phyloP scores from a whole-genome alignment of 73 alveolate genomes.

The Symbiodinium natans region DNA sequence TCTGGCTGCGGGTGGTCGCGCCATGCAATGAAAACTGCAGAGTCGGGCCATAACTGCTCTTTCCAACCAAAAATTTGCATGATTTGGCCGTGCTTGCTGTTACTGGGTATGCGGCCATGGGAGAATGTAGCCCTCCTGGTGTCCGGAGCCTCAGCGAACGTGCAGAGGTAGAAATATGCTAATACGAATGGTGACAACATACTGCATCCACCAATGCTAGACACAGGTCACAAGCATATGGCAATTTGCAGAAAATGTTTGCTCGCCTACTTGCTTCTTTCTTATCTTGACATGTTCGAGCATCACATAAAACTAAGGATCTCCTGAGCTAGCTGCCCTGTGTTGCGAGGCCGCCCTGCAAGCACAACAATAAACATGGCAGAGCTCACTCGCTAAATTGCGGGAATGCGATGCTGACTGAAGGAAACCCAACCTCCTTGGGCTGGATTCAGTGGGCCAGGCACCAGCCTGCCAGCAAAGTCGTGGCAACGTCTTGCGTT shows the following conservation, averaged over 20 bases:
- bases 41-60: background rate
- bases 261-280: too few species aligned
- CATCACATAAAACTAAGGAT: too few species aligned
- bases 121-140: background rate
- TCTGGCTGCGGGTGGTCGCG: background rate
- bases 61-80: background rate
- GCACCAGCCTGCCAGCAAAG: background rate
- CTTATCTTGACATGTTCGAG: too few species aligned
- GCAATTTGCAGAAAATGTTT: too few species aligned
- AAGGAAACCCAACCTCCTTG: slow-evolving; percentile 4
- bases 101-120: background rate
- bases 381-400: too few species aligned
- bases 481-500: background rate
- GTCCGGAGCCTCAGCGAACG: background rate
- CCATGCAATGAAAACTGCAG: too few species aligned
- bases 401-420: too few species aligned
- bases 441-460: background rate
- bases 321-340: background rate
- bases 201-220: too few species aligned
- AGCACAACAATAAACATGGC: too few species aligned
- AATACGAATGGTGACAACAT: background rate
- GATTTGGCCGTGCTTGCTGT: background rate
- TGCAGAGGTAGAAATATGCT: background rate
- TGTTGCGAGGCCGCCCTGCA: slow-evolving; percentile 9
- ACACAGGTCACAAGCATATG: too few species aligned